phyloP scores from a whole-genome alignment of 345 rosid species.

The Linum usitatissimum region DNA sequence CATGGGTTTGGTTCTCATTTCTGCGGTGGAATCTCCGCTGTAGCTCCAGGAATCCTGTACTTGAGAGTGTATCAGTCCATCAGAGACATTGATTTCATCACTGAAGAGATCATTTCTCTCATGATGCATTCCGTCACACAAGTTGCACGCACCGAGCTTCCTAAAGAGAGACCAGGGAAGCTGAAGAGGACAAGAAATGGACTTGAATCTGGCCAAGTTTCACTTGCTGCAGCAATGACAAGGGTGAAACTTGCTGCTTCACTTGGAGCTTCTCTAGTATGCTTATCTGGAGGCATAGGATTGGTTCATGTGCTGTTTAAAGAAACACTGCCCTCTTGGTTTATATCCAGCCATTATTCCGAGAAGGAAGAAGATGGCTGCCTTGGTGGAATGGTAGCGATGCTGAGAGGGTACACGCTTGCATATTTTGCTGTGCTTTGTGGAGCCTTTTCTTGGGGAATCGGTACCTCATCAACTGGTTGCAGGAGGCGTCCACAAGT shows the following conservation, averaged over 20 bases:
- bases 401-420: constrained; percentile 48
- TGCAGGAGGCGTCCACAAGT: constrained; percentile 20
- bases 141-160: background rate
- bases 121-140: background rate
- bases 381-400: constrained; percentile 18
- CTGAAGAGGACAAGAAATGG: background rate
- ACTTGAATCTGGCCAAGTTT: background rate
- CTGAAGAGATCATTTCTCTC: constrained; percentile 34
- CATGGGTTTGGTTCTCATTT: constrained; percentile 17
- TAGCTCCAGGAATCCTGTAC: constrained; percentile 52
- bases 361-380: constrained; percentile 16
- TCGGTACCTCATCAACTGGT: constrained; percentile 18
- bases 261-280: constrained; percentile 46
- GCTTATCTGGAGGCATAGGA: constrained; percentile 36
- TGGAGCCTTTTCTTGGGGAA: constrained; percentile 33
- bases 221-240: constrained; percentile 29
- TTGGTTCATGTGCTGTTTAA: constrained; percentile 34
- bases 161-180: background rate
- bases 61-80: constrained; percentile 43
- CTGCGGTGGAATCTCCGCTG: constrained; percentile 14
- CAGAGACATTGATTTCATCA: constrained; percentile 27
- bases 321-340: constrained; percentile 52
- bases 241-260: constrained; percentile 34
- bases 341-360: constrained; percentile 19
- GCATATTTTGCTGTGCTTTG: constrained; percentile 35